These are phyloP conservation scores for Cucurbita maxima DNA, from an alignment of 306 rosid species.

Conservation along the genomic window DNA sequence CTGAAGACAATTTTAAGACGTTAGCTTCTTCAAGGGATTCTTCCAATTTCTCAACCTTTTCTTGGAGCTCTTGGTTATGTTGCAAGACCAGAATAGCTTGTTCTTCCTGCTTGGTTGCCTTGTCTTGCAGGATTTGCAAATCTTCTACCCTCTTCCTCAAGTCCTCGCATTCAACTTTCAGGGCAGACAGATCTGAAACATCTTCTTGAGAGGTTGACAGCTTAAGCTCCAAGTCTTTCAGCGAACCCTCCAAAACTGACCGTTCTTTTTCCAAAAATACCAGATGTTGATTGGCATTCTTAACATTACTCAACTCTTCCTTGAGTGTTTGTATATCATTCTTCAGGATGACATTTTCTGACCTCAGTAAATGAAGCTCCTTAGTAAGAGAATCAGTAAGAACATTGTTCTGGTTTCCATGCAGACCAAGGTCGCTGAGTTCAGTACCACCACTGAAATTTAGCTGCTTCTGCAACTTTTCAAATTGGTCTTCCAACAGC, in stretches of 20 bases:
- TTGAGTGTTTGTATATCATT: constrained; percentile 39
- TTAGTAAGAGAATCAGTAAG: constrained; percentile 19
- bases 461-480: constrained; percentile 36
- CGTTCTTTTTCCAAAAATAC: constrained; percentile 61
- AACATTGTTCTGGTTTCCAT: constrained; percentile 13
- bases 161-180: constrained; percentile 48
- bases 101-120: constrained; percentile 62
- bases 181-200: constrained; percentile 39
- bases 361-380: constrained; percentile 54
- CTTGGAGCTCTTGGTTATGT: constrained; percentile 74
- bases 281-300: constrained; percentile 41
- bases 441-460: constrained; percentile 22
- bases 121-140: constrained; percentile 54
- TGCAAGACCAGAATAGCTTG: constrained; percentile 52
- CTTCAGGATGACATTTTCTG: constrained; percentile 51
- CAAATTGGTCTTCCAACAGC: constrained; percentile 46
- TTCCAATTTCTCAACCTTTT: constrained; percentile 66
- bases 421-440: constrained; percentile 19
- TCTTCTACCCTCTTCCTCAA: constrained; percentile 49
- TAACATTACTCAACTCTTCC: constrained; percentile 37
- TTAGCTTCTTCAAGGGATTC: constrained; percentile 61
- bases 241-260: constrained; percentile 40
- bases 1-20: constrained; percentile 52
- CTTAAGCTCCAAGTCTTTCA: constrained; percentile 63
- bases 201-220: constrained; percentile 51